Base-by-base conservation (phyloP, 768 basidiomycete genomes). In the Kwoniella dejecticola region DNA sequence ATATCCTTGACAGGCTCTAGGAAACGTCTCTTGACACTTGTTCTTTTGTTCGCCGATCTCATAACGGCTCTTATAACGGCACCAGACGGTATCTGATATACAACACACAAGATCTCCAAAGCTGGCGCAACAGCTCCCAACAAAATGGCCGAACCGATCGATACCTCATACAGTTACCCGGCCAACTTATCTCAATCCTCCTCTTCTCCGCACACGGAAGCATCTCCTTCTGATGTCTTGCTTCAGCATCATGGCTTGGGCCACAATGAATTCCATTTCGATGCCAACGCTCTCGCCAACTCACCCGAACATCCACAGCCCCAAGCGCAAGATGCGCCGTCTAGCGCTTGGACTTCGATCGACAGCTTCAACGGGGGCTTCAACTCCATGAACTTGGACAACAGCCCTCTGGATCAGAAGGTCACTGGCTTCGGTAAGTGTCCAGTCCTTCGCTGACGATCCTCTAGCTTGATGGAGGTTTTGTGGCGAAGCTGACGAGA, bases 301-400 rank as follows among this genome's bases (percentile, higher is more conserved):
- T 56, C 54, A 21, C 54, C 54, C 13, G 54, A 56, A 21, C 44
- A 56, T 31, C 54, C 53, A 17, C 53, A 54, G 21, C 12, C 54
- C 12, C 42, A 21, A 29, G 42, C 4, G 21, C 19, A 47, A 11
- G 10, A 45, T 56, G 41, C 11, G 24, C 29, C 24, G 24, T 13
- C 17, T 30, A 8, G 33, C 31, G 26, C 42, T 24, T 45, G 38
- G 54, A 31, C 54, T 26, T 31, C 54, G n/a, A 31, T 46, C 30
- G 54, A 56, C 31, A 19, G 26, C 27, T 56, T 31, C 19, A 29
- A 29, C 19, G 54, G 54, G n/a, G 42, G 54, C 4, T 45, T 46
- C 42, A 44, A 56, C n/a, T 24, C 29, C 5, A 26, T 56, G n/a
- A 56, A 56, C 17, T 27, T 54, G 17, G 38, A 54, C 29, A 24